Percentiles rank a stretch among this genome's conserved stretches.
Conservation (phyloP, 164 flowering plant species). For the Litsea cubeba region DNA sequence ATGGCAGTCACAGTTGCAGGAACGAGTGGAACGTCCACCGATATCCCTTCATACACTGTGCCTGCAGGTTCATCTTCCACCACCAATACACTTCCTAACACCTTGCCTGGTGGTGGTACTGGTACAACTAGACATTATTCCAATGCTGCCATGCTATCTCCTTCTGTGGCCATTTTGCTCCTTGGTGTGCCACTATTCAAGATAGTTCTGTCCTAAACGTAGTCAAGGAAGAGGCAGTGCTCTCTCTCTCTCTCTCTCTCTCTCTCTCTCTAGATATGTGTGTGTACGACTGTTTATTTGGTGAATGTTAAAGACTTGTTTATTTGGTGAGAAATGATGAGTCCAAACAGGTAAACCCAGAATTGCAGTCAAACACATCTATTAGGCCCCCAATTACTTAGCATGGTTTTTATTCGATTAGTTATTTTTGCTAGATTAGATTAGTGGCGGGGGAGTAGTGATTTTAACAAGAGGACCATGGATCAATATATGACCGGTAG, state of each 20-base stretch:
- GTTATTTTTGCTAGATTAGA: no score
- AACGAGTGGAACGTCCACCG: background rate
- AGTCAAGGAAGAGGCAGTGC: slow-evolving; percentile 7
- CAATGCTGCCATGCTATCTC: slow-evolving; percentile 14
- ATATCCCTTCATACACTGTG: background rate
- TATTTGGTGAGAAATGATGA: background rate
- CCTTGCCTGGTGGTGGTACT: background rate
- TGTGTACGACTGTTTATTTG: background rate
- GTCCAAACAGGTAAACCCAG: background rate
- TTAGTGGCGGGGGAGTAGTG: no score
- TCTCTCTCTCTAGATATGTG: no score
- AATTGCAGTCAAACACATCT: no score
- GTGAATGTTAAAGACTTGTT: no score
- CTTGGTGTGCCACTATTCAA: slow-evolving; percentile 6
- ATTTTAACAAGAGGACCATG: no score
- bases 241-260: background rate
- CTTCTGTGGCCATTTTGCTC: slow-evolving; percentile 9
- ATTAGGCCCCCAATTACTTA: no score
- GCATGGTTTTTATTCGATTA: no score
- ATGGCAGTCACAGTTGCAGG: slow-evolving; percentile 30
- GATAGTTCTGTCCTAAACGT: background rate
- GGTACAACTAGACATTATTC: background rate
- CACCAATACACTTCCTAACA: background rate
- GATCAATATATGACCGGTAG: no score
- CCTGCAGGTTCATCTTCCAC: slow-evolving; percentile 2